These are phyloP conservation scores for Sporothrix variecibatus DNA, from an alignment of 2,329 filamentous ascomycete species.

Conservation along the genomic window DNA sequence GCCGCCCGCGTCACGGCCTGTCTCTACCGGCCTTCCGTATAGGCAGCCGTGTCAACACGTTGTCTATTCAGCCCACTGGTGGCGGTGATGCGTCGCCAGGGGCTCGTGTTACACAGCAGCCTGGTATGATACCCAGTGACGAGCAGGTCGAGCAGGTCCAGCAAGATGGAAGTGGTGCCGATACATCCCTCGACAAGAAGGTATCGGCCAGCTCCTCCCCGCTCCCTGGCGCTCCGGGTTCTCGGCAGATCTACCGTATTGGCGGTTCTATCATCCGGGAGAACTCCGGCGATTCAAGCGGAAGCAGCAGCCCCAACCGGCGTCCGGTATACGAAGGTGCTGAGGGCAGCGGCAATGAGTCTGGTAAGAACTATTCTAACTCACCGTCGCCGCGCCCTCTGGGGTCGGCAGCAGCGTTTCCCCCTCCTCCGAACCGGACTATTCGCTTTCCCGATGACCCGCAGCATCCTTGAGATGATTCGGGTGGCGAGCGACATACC, in stretches of 20 bases:
- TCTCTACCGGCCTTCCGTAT: slow-evolving; percentile 35
- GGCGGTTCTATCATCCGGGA: slow-evolving; percentile 44
- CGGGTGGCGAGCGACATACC: background rate
- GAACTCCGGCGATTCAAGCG: background rate
- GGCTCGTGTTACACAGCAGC: background rate
- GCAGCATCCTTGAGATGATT: background rate
- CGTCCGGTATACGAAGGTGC: background rate
- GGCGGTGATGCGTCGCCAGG: background rate
- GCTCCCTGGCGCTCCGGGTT: background rate
- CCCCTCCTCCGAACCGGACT: slow-evolving; percentile 35
- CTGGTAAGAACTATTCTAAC: background rate
- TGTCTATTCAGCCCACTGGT: slow-evolving; percentile 27
- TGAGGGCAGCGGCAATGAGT: background rate
- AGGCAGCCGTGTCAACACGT: slow-evolving; percentile 37
- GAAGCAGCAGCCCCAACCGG: slow-evolving; percentile 7
- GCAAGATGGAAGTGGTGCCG: slow-evolving; percentile 17
- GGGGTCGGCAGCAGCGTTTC: background rate
- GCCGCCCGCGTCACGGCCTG: slow-evolving; percentile 25
- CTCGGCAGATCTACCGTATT: slow-evolving; percentile 41
- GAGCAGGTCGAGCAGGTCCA: background rate
- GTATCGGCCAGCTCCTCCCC: background rate
- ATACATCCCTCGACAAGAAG: slow-evolving; percentile 19
- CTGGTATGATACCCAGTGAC: background rate
- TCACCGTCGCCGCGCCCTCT: background rate
- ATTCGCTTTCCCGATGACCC: slow-evolving; percentile 50